Conservation (phyloP, 2,329 filamentous ascomycete genomes). For the Ceratocystis cubensis region DNA sequence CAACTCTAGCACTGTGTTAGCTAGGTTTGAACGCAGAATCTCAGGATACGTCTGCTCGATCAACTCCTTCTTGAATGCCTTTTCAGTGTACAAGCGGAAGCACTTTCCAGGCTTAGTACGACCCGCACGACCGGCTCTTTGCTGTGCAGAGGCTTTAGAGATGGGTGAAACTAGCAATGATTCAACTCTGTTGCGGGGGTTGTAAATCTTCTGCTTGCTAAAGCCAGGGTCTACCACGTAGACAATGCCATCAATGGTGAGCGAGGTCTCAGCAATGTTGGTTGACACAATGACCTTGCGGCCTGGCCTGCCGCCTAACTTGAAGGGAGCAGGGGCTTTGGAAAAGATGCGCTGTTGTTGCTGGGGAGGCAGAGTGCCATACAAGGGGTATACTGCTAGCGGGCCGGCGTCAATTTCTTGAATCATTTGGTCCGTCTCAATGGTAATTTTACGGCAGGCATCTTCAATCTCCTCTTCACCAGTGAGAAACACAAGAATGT, state of each 20-base stretch:
- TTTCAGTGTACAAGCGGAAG: constrained; percentile 91
- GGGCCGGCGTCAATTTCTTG: constrained; percentile 86
- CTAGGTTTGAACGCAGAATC: constrained; percentile 84
- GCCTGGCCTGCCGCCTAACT: constrained; percentile 69
- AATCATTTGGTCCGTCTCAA: constrained; percentile 85
- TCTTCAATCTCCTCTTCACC: constrained; percentile 99
- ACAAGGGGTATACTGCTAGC: constrained; percentile 80
- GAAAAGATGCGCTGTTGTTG: constrained; percentile 96
- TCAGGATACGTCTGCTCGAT: constrained; percentile 97
- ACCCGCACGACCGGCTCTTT: constrained; percentile 96
- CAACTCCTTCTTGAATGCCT: constrained; percentile 92
- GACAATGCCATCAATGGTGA: constrained; percentile 97
- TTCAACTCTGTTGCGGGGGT: constrained; percentile 89
- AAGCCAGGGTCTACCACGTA: constrained; percentile 99
- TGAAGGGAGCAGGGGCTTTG: constrained; percentile 61
- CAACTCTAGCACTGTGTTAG: constrained; percentile 87
- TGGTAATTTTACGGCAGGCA: constrained; percentile 75
- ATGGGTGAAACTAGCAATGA: constrained; percentile 96
- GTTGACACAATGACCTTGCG: constrained; percentile 89
- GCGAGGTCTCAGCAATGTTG: constrained; percentile 93
- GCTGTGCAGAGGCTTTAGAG: constrained; percentile 92
- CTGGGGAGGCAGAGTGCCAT: constrained; percentile 80
- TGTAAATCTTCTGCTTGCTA: constrained; percentile 99
- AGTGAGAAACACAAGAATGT: constrained; percentile 87
- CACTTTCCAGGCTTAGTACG: constrained; percentile 97